phyloP scores from a whole-genome alignment of 2,329 filamentous ascomycete genomes.

The Camillea tinctor region DNA sequence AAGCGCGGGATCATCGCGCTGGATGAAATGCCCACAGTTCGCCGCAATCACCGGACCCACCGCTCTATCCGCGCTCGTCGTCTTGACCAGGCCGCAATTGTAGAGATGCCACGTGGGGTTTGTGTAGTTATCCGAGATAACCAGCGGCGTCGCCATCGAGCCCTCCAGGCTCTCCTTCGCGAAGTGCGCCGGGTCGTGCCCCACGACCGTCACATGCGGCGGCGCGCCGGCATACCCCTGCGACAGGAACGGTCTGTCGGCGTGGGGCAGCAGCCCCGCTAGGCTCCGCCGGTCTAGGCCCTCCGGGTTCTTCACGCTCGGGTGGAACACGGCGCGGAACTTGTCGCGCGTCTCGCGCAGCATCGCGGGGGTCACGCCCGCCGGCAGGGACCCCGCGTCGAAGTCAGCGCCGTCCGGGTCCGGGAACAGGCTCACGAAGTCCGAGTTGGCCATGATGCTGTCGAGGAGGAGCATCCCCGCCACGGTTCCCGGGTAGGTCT shows the following conservation, averaged over 20 bases:
- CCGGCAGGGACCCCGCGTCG: slow-evolving; percentile 39
- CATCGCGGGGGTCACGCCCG: slow-evolving; percentile 35
- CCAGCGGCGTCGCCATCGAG: slow-evolving; percentile 30
- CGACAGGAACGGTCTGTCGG: slow-evolving; percentile 41
- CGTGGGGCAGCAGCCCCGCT: slow-evolving; percentile 40
- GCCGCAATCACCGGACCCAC: slow-evolving; percentile 46
- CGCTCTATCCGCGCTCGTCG: slow-evolving; percentile 40
- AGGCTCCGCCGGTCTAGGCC: slow-evolving; percentile 48
- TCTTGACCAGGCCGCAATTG: slow-evolving; percentile 47
- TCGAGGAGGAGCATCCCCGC: slow-evolving; percentile 52
- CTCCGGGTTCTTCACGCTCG: slow-evolving; percentile 48
- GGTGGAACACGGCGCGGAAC: slow-evolving; percentile 45
- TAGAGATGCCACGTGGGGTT: slow-evolving; percentile 55
- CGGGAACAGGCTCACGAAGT: slow-evolving; percentile 55
- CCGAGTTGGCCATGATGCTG: slow-evolving; percentile 56
- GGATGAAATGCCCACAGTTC: slow-evolving; percentile 55
- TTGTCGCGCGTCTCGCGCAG: slow-evolving; percentile 35
- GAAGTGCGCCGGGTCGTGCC: slow-evolving; percentile 53
- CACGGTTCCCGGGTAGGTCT: slow-evolving; percentile 43
- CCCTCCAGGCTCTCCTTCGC: slow-evolving; percentile 42
- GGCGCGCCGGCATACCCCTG: slow-evolving; percentile 32
- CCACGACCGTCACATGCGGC: slow-evolving; percentile 49
- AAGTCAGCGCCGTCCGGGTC: slow-evolving; percentile 51
- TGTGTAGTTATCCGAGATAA: slow-evolving; percentile 47
- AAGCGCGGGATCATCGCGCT: slow-evolving; percentile 49